A percentile compares a stretch with the other conserved stretches of the same genome.
Conservation (phyloP, 306 rosid species). For the Pyrus communis region DNA sequence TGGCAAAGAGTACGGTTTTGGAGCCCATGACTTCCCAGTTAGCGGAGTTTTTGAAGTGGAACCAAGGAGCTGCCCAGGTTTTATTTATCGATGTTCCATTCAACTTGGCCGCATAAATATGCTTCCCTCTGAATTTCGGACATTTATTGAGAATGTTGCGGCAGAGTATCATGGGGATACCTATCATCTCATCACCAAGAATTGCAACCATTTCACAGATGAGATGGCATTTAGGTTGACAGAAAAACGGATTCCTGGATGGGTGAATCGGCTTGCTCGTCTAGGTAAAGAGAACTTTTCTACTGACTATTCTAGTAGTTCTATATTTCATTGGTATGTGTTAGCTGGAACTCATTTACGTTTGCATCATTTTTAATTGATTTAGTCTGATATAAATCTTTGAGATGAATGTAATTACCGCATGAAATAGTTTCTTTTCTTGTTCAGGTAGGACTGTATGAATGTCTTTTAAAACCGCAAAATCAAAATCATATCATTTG, state of each 20-base stretch:
- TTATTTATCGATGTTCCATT: conserved; percentile 60
- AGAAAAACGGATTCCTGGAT: conserved; percentile 70
- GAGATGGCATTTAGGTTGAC: conserved; percentile 63
- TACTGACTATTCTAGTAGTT: not conserved
- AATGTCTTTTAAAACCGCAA: not conserved
- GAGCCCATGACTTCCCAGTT: conserved; percentile 82
- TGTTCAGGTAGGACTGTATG: not conserved
- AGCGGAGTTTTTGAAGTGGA: conserved; percentile 99
- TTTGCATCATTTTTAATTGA: not conserved
- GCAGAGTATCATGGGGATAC: conserved; percentile 91
- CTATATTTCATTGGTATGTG: not conserved
- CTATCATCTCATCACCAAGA: conserved; percentile 89
- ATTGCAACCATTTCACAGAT: conserved; percentile 92
- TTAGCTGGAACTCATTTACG: not conserved
- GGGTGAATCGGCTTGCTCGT: conserved; percentile 97
- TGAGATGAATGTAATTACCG: not conserved
- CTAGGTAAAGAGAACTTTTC: conserved; percentile 48
- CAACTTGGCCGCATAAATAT: conserved; percentile 51
- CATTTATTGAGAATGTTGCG: conserved; percentile 66
- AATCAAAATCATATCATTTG: too few species aligned
- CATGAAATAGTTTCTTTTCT: not conserved
- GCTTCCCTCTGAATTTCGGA: conserved; percentile 54
- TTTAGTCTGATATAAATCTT: not conserved
- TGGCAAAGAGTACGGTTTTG: conserved; percentile 94
- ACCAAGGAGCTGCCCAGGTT: conserved; percentile 91